These are phyloP conservation scores for Mycena pura DNA, from an alignment of 768 basidiomycete genomes.

Conservation along the genomic window DNA sequence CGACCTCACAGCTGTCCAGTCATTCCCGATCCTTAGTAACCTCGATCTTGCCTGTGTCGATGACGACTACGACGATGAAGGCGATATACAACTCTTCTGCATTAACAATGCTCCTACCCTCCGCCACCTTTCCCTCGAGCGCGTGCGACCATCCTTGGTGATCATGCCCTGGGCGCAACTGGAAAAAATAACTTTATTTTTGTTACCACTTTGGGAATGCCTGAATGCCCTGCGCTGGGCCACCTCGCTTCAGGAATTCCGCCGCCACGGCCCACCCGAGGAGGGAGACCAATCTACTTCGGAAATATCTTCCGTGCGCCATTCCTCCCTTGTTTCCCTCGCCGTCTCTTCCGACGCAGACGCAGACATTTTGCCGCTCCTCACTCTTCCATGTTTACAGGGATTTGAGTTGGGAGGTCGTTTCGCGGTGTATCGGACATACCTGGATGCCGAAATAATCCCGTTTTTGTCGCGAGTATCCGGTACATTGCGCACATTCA, in stretches of 20 bases:
- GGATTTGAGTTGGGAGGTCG: not conserved
- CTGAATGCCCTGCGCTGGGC: not conserved
- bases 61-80: not conserved
- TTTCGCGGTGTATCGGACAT: not conserved
- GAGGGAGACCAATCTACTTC: not conserved
- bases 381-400: slow-evolving; percentile 3
- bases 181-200: not conserved
- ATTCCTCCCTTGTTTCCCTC: not conserved
- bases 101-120: not conserved
- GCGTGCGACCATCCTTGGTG: not conserved
- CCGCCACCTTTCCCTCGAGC: slow-evolving; percentile 4
- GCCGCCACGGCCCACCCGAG: not conserved
- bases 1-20: not conserved
- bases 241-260: slow-evolving; percentile 10
- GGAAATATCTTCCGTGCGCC: not conserved
- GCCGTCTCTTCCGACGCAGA: not conserved
- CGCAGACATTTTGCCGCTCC: not conserved
- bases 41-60: not conserved
- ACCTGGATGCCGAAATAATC: not conserved
- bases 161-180: slow-evolving; percentile 6
- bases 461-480: not conserved
- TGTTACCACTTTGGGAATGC: not conserved
- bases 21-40: not conserved
- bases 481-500: slow-evolving; percentile 1
- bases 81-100: not conserved